Percentiles rank a stretch among this genome's conserved stretches.
Conservation (phyloP, 805 yeast species). For the Sugiyamaella lignohabitans region DNA sequence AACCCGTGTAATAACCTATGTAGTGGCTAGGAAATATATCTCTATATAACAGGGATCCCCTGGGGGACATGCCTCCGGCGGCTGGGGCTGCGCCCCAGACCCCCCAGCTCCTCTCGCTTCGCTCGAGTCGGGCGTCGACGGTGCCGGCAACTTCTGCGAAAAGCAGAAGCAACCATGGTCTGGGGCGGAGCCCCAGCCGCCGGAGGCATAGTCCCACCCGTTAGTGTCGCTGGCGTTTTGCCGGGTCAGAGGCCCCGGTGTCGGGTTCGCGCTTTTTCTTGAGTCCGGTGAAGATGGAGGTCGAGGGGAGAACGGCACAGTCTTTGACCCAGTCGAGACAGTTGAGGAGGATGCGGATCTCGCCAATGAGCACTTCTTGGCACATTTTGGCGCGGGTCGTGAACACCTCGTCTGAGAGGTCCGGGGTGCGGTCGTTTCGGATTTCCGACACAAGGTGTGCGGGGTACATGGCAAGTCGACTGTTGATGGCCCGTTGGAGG, state of each 20-base stretch:
- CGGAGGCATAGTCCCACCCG: neutral
- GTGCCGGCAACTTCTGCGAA: too few species aligned
- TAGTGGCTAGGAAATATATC: too few species aligned
- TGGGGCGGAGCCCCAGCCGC: neutral
- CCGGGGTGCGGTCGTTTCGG: neutral
- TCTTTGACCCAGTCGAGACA: slow-evolving; percentile 22
- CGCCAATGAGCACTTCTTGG: slow-evolving; percentile 25
- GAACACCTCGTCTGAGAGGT: slow-evolving; percentile 5
- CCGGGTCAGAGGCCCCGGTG: neutral
- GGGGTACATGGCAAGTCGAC: slow-evolving; percentile 22
- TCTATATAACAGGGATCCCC: too few species aligned
- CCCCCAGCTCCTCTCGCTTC: too few species aligned
- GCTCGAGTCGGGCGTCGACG: too few species aligned
- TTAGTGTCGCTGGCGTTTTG: too few species aligned
- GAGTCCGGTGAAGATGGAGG: neutral
- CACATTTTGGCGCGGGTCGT: slow-evolving; percentile 20
- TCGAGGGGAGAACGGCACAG: neutral
- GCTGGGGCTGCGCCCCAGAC: too few species aligned
- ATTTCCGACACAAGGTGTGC: slow-evolving; percentile 1
- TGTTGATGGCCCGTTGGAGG: slow-evolving; percentile 11
- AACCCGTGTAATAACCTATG: too few species aligned
- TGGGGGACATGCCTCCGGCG: too few species aligned
- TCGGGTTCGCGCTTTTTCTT: neutral
- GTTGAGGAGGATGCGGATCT: slow-evolving; percentile 22
- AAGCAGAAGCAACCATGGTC: neutral